Evolutionary conservation across 345 rosid genomes (phyloP).

Genomic region (Lepidium aucheri): DNA sequence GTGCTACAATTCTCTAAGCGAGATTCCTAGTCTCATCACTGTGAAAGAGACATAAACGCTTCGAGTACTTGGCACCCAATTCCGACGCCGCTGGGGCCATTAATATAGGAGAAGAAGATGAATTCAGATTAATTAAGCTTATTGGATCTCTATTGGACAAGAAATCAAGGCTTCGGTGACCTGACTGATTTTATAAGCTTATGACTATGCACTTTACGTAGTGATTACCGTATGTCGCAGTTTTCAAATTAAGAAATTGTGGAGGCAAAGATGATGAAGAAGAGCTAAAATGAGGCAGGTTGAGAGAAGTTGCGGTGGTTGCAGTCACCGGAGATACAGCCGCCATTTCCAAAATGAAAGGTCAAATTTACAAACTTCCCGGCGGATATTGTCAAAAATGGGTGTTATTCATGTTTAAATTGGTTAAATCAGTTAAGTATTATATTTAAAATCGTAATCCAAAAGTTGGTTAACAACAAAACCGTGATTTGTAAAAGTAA

Average conservation of each 20-base stretch:
- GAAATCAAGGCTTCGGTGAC: slow-evolving; percentile 41
- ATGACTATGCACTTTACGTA: slow-evolving; percentile 38
- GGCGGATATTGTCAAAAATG: slow-evolving; percentile 13
- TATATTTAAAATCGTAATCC: no score
- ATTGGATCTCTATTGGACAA: slow-evolving; percentile 41
- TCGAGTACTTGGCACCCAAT: slow-evolving; percentile 39
- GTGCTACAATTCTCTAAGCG: slow-evolving; percentile 64
- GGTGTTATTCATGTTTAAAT: no score
- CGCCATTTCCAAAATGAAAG: slow-evolving; percentile 26
- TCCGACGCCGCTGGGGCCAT: slow-evolving; percentile 45
- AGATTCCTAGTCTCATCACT: slow-evolving; percentile 69
- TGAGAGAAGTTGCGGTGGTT: background rate
- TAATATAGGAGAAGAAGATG: slow-evolving; percentile 32
- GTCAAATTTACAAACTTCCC: slow-evolving; percentile 10
- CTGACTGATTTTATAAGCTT: slow-evolving; percentile 47
- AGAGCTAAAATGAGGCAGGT: background rate
- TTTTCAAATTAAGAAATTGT: slow-evolving; percentile 14
- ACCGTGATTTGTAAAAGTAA: no score
- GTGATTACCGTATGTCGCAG: background rate
- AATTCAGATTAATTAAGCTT: slow-evolving; percentile 31
- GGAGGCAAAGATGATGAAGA: slow-evolving; percentile 14
- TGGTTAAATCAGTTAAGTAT: no score
- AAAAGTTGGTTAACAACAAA: no score
- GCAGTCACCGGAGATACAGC: slow-evolving; percentile 26
- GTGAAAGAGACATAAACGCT: slow-evolving; percentile 67